These are phyloP conservation scores for Gossypium thurberi DNA, from an alignment of 345 rosid species.

Conservation along the genomic window DNA sequence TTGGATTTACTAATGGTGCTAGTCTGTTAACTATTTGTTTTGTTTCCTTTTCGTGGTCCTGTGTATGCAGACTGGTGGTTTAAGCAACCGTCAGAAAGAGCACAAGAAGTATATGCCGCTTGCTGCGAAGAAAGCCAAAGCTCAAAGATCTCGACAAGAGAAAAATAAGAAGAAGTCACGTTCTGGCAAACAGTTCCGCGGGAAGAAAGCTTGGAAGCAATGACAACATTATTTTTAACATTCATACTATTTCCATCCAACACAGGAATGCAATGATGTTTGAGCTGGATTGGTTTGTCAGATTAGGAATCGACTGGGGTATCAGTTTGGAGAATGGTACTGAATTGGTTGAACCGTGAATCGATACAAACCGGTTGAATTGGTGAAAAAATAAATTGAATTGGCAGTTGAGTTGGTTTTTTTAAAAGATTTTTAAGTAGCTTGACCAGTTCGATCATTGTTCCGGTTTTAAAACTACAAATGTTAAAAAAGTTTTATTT, in stretches of 20 bases:
- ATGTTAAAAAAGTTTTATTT: no score
- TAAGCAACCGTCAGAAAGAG: conserved; percentile 78
- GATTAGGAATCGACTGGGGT: no score
- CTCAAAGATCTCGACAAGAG: conserved; percentile 38
- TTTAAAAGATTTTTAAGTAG: no score
- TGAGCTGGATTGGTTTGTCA: no score
- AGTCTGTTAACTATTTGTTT: background rate
- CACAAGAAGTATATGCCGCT: conserved; percentile 80
- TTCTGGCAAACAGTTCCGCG: conserved; percentile 69
- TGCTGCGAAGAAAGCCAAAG: conserved; percentile 69
- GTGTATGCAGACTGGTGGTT: conserved; percentile 60
- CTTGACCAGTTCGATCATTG: no score
- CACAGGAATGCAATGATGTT: background rate
- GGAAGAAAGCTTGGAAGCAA: conserved; percentile 88
- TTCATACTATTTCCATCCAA: background rate
- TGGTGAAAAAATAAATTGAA: no score
- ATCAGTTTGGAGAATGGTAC: no score
- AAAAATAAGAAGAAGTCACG: conserved; percentile 40
- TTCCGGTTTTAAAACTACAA: no score
- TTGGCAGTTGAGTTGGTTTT: no score
- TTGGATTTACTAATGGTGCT: background rate
- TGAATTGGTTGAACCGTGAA: no score
- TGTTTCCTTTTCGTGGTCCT: background rate
- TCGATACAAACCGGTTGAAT: no score
- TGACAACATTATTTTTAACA: background rate